Base-by-base conservation (phyloP, 257 asterid species). In the Verbena officinalis region DNA sequence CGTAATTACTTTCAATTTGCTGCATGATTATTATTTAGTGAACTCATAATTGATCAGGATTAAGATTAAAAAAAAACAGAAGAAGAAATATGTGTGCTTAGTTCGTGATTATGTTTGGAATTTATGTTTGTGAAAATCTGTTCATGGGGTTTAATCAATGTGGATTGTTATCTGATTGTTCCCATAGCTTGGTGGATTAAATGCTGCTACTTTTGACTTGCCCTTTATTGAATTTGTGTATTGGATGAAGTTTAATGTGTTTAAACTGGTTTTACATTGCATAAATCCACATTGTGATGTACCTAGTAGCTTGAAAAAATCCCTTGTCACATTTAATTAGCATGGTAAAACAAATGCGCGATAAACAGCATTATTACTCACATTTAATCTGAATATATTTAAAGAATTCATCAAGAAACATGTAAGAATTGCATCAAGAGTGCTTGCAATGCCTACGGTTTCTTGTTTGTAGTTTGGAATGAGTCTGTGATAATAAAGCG, bases 61-160 rank as follows among this genome's bases (percentile, higher is more conserved):
- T 31, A 30, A 13, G 54, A 23, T 16, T 24, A 14, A 7, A 6
- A 1, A 1, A 5, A 3, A 24, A 42, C 24, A 9, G 15, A 15
- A 12, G 27, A 31, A 4, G 39, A 27, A 31, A 44, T 15, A 16
- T 12, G 55, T 27, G 56, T 10, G n/a, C 5, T 43, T 44, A 23
- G 3, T 44, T 45, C 40, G 22, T 56, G 63, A 4, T 13, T 40
- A 11, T 21, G 67, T 27, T 27, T 27, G 56, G 44, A 16, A 44
- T 19, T 24, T 15, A 3, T 30, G 43, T 0, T 44, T 27, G 33
- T 42, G 44, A 7, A 19, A n/a, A 42, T 9, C 50, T 39, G 16
- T 59, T 34, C 45, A 20, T 39, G 52, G 65, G 13, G 21, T 59
- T 56, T 34, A 13, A 59, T 44, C 24, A 30, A 3, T 57, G 46